Conservation (phyloP, 176 grass and related monocot genomes). For the barley (Hordeum vulgare) region MorexV3_pseudomolecules_assembly NC_058519.1:399098025-399098524, state of each 20-base stretch:
- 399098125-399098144: constrained; percentile 20
- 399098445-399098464: neutral
- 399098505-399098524: constrained; percentile 17
- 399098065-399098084: constrained; percentile 1
- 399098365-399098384: neutral
- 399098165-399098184: constrained; percentile 29
- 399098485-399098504: constrained; percentile 20
- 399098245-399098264: constrained; percentile 25
- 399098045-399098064: fast-evolving
- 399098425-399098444: constrained; percentile 12
- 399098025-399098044: neutral
- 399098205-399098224: constrained; percentile 37
- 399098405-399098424: constrained; percentile 31
- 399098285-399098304: neutral
- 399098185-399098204: constrained; percentile 13
- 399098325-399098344: neutral
- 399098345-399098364: neutral
- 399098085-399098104: constrained; percentile 36
- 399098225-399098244: constrained; percentile 26
- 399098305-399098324: neutral
- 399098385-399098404: constrained; percentile 22
- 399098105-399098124: constrained; percentile 11
- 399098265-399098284: constrained; percentile 1
- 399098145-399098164: constrained; percentile 26
- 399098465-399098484: constrained; percentile 15